A percentile compares a stretch with the other conserved stretches of the same genome.
phyloP scores from a whole-genome alignment of 2,329 filamentous ascomycete species.

The Aspergillus sclerotialis region DNA sequence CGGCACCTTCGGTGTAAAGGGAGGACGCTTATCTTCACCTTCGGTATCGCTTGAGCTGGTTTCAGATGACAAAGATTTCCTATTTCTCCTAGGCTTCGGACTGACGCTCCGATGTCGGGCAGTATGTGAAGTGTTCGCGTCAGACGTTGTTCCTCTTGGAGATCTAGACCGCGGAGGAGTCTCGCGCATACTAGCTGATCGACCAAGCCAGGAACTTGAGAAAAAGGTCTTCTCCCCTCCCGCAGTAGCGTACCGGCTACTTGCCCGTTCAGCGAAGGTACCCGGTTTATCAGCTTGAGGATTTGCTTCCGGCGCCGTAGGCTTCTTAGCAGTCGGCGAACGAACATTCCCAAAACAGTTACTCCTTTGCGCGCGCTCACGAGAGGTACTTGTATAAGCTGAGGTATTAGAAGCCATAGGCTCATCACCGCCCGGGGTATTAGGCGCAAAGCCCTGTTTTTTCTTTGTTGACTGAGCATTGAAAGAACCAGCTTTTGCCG shows the following conservation, averaged over 20 bases:
- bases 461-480: conserved; percentile 41
- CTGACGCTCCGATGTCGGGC: conserved; percentile 39
- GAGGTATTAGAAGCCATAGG: conserved; percentile 48
- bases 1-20: conserved; percentile 35
- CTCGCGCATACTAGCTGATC: conserved; percentile 49
- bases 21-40: conserved; percentile 17
- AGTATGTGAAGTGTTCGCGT: conserved; percentile 24
- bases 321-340: conserved; percentile 35
- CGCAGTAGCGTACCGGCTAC: conserved; percentile 48
- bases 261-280: conserved; percentile 34
- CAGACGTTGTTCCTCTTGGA: too few species aligned
- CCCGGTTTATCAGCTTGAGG: conserved; percentile 15
- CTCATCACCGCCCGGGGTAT: conserved; percentile 53
- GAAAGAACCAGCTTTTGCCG: conserved; percentile 27
- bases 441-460: conserved; percentile 52
- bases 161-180: conserved; percentile 33
- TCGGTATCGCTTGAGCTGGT: conserved; percentile 35
- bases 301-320: conserved; percentile 25
- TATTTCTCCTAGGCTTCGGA: too few species aligned
- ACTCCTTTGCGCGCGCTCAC: conserved; percentile 25
- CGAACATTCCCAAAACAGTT: conserved; percentile 32
- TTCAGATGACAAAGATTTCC: conserved; percentile 26
- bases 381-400: conserved; percentile 37
- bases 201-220: conserved; percentile 43
- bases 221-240: conserved; percentile 54